These are phyloP conservation scores for Omphalea diandra DNA, from an alignment of 441 rosid genomes.

Conservation along the genomic window DNA sequence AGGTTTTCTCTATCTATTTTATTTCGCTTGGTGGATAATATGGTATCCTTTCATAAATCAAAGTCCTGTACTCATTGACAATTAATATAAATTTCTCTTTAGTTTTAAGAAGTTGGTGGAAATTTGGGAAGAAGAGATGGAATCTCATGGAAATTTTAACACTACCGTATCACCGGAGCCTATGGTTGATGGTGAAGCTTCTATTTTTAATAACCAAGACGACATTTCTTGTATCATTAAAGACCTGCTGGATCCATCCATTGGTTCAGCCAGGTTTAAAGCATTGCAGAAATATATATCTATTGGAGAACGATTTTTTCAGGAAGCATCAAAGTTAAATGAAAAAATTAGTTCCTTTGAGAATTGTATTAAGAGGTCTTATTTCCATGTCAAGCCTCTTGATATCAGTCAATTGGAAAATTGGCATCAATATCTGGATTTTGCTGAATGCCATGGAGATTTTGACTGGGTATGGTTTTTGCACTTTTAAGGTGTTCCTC, in stretches of 20 bases:
- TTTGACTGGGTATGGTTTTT: slow-evolving; percentile 80
- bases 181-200: slow-evolving; percentile 40
- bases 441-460: slow-evolving; percentile 73
- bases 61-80: slow-evolving; percentile 7
- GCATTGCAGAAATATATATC: slow-evolving; percentile 56
- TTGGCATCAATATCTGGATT: slow-evolving; percentile 84
- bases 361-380: slow-evolving; percentile 58
- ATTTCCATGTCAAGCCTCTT: slow-evolving; percentile 75
- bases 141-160: slow-evolving; percentile 30
- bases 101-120: slow-evolving; percentile 76
- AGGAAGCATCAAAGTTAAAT: slow-evolving; percentile 47
- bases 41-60: slow-evolving; percentile 8
- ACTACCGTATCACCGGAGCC: slow-evolving; percentile 37
- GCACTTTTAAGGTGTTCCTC: slow-evolving; percentile 21
- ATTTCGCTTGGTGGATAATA: background rate
- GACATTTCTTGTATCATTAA: slow-evolving; percentile 50
- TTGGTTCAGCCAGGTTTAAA: slow-evolving; percentile 42
- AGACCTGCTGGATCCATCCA: slow-evolving; percentile 63
- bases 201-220: slow-evolving; percentile 40
- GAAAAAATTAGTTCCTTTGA: slow-evolving; percentile 64
- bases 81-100: slow-evolving; percentile 27
- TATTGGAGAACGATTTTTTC: slow-evolving; percentile 59
- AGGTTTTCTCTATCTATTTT: slow-evolving; percentile 14
- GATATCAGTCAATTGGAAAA: slow-evolving; percentile 50
- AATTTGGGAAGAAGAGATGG: slow-evolving; percentile 59